Evolutionary conservation across 2,329 filamentous ascomycete species (phyloP).

Genomic region (Ceratocystis smalleyi): DNA sequence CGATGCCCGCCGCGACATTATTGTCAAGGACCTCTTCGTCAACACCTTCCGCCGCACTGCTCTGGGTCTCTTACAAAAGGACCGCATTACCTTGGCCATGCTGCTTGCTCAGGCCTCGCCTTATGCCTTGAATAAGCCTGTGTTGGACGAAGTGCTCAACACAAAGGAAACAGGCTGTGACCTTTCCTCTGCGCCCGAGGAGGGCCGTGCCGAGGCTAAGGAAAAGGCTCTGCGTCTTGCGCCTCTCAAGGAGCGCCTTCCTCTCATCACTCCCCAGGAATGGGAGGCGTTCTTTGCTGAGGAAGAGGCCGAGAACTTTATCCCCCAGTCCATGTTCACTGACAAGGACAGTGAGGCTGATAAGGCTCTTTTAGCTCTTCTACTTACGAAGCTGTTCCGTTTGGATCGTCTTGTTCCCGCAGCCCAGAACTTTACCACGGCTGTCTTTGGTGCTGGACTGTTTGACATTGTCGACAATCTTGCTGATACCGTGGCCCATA

Average conservation of each 20-base stretch:
- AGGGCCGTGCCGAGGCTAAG: constrained; percentile 48
- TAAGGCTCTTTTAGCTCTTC: constrained; percentile 63
- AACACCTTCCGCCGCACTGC: constrained; percentile 90
- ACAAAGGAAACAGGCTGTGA: constrained; percentile 60
- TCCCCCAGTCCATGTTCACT: constrained; percentile 58
- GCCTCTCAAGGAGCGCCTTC: constrained; percentile 57
- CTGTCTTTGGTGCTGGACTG: constrained; percentile 70
- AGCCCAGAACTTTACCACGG: constrained; percentile 75
- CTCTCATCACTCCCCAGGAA: constrained; percentile 41
- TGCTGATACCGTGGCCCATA: constrained; percentile 67
- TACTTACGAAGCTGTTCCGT: constrained; percentile 87
- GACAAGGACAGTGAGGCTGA: constrained; percentile 45
- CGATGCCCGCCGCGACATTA: constrained; percentile 68
- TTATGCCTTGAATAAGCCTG: constrained; percentile 79
- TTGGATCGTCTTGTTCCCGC: constrained; percentile 89
- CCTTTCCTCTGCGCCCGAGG: constrained; percentile 35
- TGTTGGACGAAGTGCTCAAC: constrained; percentile 79
- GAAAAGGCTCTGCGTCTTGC: constrained; percentile 51
- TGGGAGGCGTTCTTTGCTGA: constrained; percentile 77
- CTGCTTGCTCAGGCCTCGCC: constrained; percentile 91
- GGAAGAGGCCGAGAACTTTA: constrained; percentile 70
- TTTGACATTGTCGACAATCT: constrained; percentile 78
- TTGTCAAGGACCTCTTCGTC: constrained; percentile 80
- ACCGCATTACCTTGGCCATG: constrained; percentile 86
- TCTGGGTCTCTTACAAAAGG: constrained; percentile 79